Evolutionary conservation across 352 stramenopile genomes (phyloP).

Genomic region (Globisporangium nunn): DNA sequence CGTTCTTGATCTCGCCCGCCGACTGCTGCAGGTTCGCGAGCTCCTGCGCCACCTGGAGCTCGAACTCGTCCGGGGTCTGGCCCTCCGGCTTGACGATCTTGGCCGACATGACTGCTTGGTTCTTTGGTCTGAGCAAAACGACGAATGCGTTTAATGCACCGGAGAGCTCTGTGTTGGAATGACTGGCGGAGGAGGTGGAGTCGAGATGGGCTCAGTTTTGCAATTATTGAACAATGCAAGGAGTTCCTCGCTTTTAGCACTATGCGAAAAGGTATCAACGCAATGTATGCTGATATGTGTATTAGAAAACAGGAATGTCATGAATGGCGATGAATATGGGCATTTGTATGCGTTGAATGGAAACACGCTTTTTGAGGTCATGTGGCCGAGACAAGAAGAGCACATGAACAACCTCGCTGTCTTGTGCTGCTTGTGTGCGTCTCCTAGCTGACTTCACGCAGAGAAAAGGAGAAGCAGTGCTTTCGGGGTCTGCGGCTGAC

Average conservation of each 20-base stretch:
- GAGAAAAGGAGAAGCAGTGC: too few relatives aligned
- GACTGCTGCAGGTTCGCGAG: conserved; percentile 90
- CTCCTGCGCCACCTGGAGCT: conserved; percentile 85
- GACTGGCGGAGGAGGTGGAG: background rate
- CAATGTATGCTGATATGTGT: too few relatives aligned
- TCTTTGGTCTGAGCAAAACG: conserved; percentile 43
- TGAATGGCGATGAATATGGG: too few relatives aligned
- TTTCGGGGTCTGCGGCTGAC: too few relatives aligned
- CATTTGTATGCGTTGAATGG: too few relatives aligned
- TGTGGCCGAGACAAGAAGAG: too few relatives aligned
- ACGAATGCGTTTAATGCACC: conserved; percentile 13
- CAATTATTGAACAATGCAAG: too few relatives aligned
- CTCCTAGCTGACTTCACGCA: too few relatives aligned
- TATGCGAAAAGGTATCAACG: background rate
- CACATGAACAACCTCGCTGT: background rate
- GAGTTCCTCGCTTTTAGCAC: background rate
- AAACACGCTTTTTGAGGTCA: too few relatives aligned
- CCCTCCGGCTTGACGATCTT: conserved; percentile 87
- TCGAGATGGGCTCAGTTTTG: background rate
- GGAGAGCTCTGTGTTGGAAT: background rate
- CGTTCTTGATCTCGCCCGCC: conserved; percentile 95
- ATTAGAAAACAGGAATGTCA: too few relatives aligned
- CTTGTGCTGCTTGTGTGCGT: background rate
- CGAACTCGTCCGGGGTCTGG: conserved; percentile 83
- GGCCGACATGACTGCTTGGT: conserved; percentile 45